Base-by-base conservation (phyloP, 2,329 filamentous ascomycete species). In the Fusarium palustre region DNA sequence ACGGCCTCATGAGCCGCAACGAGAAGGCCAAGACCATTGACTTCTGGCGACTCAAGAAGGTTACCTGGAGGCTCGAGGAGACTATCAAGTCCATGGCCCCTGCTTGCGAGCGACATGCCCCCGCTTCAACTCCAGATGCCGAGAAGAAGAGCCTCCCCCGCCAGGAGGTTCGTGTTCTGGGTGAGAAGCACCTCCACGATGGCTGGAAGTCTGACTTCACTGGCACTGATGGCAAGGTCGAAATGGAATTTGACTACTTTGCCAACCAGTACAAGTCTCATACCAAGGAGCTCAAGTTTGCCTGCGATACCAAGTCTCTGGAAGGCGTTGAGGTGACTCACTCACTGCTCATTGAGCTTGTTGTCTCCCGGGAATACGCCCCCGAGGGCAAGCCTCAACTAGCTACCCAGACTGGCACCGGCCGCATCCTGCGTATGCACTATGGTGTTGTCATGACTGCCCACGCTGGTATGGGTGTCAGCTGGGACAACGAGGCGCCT, bases 401-500 rank as follows among this genome's bases (percentile, higher is more conserved):
- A 52, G 87, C 92, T 48, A 94, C 93, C 1, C 93, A 94, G 50
- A 97, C 95, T 0, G 95, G 95, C 64, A 92, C 94, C 4, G 96
- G 95, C 1, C 89, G 95, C 68, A 95, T 98, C 54, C 84, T 99
- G 64, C 88, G 95, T 70, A 97, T 97, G 87, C 93, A 97, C 78
- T 98, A 97, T 83, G 89, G 88, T 74, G 85, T 96, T 55, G 84
- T 89, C 59, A 86, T 98, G 57, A 97, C 94, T 6, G 92, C 97
- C 81, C 88, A 92, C 63, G 88, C 88, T 22, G 95, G 95, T 20
- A 87, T 97, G 77, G 94, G 95, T 52, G 94, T 99, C 74, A 93
- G 92, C 72, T 99, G 96, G 95, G 95, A 98, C 73, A 95, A 97
- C 80, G 95, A 99, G 83, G 90, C 92, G 76, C 95, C 95, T 15